Percentiles rank a stretch among this genome's conserved stretches.
These are phyloP conservation scores for Brasilioporus rufonigricans DNA, from an alignment of 768 basidiomycete genomes.

Conservation along the genomic window DNA sequence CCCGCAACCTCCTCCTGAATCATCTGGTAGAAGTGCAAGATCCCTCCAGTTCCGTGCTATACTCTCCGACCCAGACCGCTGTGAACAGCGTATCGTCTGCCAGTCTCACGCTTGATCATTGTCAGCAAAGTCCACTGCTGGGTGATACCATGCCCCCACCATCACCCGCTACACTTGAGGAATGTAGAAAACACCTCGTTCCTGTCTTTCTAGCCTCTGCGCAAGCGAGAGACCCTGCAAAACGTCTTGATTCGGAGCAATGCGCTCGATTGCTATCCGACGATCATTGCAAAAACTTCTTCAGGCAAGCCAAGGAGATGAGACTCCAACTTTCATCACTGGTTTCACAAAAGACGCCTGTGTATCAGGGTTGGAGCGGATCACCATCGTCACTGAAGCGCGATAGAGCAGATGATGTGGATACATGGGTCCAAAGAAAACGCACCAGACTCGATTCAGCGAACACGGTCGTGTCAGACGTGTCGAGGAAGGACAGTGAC, in stretches of 20 bases:
- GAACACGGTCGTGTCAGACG: constrained; percentile 12
- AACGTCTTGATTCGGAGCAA: constrained; percentile 13
- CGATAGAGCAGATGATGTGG: constrained; percentile 11
- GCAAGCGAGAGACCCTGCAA: constrained; percentile 15
- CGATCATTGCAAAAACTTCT: constrained; percentile 20
- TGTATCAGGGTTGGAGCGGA: background rate
- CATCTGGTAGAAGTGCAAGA: constrained; percentile 4
- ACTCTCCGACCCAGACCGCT: constrained; percentile 13
- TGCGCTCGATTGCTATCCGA: constrained; percentile 29
- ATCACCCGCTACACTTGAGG: constrained; percentile 20
- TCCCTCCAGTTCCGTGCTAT: background rate
- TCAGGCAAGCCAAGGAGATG: constrained; percentile 27
- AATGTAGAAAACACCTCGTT: constrained; percentile 24
- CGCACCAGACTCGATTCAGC: constrained; percentile 17
- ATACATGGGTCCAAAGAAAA: constrained; percentile 12
- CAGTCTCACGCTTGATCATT: constrained; percentile 1
- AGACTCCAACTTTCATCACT: constrained; percentile 19
- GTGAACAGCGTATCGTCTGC: constrained; percentile 9
- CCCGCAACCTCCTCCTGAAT: constrained; percentile 9
- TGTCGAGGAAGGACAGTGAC: constrained; percentile 26
- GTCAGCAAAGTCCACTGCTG: background rate
- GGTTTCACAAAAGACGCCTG: constrained; percentile 1
- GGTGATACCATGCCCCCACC: constrained; percentile 7
- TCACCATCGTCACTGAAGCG: constrained; percentile 5
- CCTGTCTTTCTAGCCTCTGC: constrained; percentile 23